Conservation (phyloP, 768 basidiomycete genomes). For the Mycena kentingensis region DNA sequence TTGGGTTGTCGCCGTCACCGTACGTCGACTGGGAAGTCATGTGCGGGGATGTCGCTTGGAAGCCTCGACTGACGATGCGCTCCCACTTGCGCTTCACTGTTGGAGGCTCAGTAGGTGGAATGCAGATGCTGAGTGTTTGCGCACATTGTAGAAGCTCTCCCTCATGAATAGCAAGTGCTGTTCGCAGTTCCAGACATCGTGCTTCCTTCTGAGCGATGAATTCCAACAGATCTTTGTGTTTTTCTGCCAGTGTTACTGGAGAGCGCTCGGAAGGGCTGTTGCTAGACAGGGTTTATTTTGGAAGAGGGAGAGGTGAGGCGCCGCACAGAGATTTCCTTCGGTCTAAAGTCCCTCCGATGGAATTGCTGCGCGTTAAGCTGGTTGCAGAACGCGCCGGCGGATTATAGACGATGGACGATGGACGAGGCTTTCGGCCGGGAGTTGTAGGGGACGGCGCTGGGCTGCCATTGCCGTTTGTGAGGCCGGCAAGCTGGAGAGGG, state of each 20-base stretch:
- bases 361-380: conserved; percentile 25
- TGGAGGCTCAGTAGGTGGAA: not conserved
- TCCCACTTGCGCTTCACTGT: conserved; percentile 85
- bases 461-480: conserved; percentile 28
- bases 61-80: conserved; percentile 69
- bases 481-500: conserved; percentile 49
- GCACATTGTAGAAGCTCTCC: conserved; percentile 65
- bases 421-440: conserved; percentile 36
- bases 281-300: too few species aligned
- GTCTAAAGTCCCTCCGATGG: conserved; percentile 21
- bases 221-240: conserved; percentile 80
- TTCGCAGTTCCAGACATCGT: conserved; percentile 77
- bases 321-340: not conserved
- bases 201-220: conserved; percentile 88
- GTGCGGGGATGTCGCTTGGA: conserved; percentile 39
- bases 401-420: conserved; percentile 59
- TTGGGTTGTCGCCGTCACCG: conserved; percentile 19
- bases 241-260: conserved; percentile 64
- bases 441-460: conserved; percentile 20
- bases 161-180: conserved; percentile 73
- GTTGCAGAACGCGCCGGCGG: conserved; percentile 25
- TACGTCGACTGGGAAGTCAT: conserved; percentile 25
- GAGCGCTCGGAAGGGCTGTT: conserved; percentile 5
- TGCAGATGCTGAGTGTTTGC: conserved; percentile 22
- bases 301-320: too few species aligned